phyloP scores from a whole-genome alignment of 371 early-diverging fungal genomes.

The Mortierella sp. region DNA sequence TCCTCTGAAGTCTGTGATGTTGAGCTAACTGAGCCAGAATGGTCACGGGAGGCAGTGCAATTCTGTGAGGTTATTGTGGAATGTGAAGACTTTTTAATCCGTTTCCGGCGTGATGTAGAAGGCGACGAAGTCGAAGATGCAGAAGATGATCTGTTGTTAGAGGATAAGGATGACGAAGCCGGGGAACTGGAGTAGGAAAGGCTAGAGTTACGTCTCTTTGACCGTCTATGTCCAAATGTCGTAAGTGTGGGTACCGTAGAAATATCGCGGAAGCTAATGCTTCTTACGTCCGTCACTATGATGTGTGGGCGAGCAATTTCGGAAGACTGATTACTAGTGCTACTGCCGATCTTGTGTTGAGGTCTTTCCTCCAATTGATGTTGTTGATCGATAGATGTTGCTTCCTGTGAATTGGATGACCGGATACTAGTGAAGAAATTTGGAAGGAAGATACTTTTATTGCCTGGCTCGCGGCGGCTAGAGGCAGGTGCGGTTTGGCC shows the following conservation, averaged over 20 bases:
- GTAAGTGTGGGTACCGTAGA: conserved; percentile 45
- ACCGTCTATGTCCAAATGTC: conserved; percentile 30
- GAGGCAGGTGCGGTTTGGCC: background rate
- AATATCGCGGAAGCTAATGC: conserved; percentile 51
- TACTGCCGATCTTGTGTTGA: background rate
- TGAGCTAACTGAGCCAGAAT: conserved; percentile 12
- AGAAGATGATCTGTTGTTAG: conserved; percentile 6
- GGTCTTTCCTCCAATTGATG: background rate
- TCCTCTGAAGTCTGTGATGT: background rate
- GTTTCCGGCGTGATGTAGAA: conserved; percentile 44
- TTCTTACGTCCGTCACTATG: conserved; percentile 47
- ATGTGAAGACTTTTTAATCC: conserved; percentile 35
- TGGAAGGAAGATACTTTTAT: conserved; percentile 10
- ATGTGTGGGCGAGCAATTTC: conserved; percentile 17
- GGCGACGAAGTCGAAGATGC: conserved; percentile 9
- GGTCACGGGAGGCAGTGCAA: conserved; percentile 30
- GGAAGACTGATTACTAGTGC: background rate
- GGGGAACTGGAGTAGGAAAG: conserved; percentile 16
- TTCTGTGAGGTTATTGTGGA: conserved; percentile 14
- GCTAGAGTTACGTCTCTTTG: conserved; percentile 42
- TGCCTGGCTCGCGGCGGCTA: background rate
- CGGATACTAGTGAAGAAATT: conserved; percentile 13
- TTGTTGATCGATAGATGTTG: background rate
- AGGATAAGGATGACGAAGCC: conserved; percentile 1
- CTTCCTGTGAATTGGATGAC: background rate